phyloP scores from a whole-genome alignment of 2,329 filamentous ascomycete species.

The Xylaria multiplex region DNA sequence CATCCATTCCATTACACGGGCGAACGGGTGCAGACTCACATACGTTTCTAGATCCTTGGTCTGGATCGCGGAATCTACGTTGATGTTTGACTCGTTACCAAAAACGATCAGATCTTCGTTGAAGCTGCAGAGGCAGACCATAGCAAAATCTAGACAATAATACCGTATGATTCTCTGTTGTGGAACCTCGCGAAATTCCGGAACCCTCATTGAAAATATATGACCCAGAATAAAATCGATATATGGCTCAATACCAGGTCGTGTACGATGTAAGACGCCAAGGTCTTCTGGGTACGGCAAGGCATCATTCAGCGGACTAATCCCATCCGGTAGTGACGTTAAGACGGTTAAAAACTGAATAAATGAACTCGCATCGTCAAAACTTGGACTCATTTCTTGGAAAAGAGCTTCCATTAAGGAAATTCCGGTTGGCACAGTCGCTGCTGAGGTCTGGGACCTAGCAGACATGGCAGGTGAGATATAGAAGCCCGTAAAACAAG shows the following conservation, averaged over 20 bases:
- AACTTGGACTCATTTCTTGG: slow-evolving; percentile 77
- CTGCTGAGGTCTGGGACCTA: slow-evolving; percentile 47
- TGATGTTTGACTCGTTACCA: slow-evolving; percentile 79
- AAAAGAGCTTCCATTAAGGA: slow-evolving; percentile 71
- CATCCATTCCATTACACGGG: slow-evolving; percentile 96
- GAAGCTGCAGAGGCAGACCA: slow-evolving; percentile 82
- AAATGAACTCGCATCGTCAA: slow-evolving; percentile 88
- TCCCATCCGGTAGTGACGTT: slow-evolving; percentile 70
- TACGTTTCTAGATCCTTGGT: slow-evolving; percentile 82
- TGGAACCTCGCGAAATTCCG: slow-evolving; percentile 71
- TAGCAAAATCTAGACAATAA: slow-evolving; percentile 85
- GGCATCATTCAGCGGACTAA: slow-evolving; percentile 73
- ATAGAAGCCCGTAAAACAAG: slow-evolving; percentile 76
- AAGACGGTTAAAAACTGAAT: slow-evolving; percentile 80
- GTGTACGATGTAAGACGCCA: slow-evolving; percentile 76
- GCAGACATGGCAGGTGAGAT: slow-evolving; percentile 42
- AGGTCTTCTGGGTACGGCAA: slow-evolving; percentile 89
- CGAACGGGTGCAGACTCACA: slow-evolving; percentile 88
- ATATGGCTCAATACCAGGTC: slow-evolving; percentile 89
- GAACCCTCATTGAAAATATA: slow-evolving; percentile 74
- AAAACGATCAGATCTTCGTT: slow-evolving; percentile 93
- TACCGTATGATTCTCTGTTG: slow-evolving; percentile 80
- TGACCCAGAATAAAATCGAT: slow-evolving; percentile 89
- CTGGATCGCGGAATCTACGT: slow-evolving; percentile 78
- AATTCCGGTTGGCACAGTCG: slow-evolving; percentile 46